phyloP scores from a whole-genome alignment of 345 rosid species.

The Lepidium africanum region DNA sequence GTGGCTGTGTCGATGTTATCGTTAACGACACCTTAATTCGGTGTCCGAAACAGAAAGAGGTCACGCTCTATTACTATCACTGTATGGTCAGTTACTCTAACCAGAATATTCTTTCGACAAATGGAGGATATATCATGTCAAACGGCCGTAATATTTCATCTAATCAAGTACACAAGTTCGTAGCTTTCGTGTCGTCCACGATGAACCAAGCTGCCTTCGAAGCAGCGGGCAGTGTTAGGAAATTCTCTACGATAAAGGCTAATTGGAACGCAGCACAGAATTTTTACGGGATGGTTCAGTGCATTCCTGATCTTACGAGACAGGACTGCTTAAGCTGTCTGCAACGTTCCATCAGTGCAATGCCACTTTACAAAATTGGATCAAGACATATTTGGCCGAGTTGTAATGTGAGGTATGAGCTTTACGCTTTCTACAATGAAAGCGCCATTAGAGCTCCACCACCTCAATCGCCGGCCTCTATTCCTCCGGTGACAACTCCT shows the following conservation, averaged over 20 bases:
- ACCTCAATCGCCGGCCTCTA: background rate
- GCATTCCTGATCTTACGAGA: constrained; percentile 33
- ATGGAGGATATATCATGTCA: background rate
- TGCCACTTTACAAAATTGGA: constrained; percentile 5
- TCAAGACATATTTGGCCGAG: constrained; percentile 17
- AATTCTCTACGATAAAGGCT: constrained; percentile 9
- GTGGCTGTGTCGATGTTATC: too few relatives aligned
- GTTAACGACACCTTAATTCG: too few relatives aligned
- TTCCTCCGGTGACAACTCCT: background rate
- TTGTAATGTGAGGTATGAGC: constrained; percentile 27
- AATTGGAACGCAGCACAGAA: background rate
- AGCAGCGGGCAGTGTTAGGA: background rate
- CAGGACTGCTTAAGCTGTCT: constrained; percentile 16
- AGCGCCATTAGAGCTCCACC: background rate
- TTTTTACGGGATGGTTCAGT: constrained; percentile 33
- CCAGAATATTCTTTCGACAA: background rate
- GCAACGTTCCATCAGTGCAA: background rate
- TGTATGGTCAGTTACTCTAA: constrained; percentile 36
- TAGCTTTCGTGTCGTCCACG: background rate
- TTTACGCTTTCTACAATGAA: constrained; percentile 17
- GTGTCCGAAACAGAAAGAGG: too few relatives aligned
- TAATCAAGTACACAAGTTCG: background rate
- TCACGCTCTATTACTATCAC: background rate
- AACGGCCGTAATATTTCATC: background rate
- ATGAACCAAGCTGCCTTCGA: background rate